Conservation (phyloP, 2,329 filamentous ascomycete genomes). For the Clarireedia monteithiana region DNA sequence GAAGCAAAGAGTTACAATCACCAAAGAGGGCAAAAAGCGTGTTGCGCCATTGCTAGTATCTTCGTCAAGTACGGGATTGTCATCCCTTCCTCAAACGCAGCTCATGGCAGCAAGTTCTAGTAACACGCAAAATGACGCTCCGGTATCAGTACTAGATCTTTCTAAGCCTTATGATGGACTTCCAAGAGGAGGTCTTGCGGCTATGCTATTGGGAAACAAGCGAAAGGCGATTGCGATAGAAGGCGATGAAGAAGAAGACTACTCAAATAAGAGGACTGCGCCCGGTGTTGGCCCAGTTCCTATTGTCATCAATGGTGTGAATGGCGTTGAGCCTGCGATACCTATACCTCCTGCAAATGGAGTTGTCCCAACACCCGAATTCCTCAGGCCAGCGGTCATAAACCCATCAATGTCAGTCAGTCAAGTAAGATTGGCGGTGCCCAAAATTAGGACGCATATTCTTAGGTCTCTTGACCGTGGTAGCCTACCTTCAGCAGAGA, state of each 20-base stretch:
- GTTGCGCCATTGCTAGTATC: conserved; percentile 89
- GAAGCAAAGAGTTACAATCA: conserved; percentile 88
- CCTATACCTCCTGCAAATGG: conserved; percentile 51
- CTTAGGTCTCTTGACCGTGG: conserved; percentile 70
- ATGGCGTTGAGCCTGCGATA: conserved; percentile 72
- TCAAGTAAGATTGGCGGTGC: conserved; percentile 79
- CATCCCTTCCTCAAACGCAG: conserved; percentile 81
- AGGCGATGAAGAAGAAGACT: conserved; percentile 52
- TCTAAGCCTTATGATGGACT: conserved; percentile 91
- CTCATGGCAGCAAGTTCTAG: conserved; percentile 68
- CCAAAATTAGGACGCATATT: conserved; percentile 77
- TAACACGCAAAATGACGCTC: conserved; percentile 61
- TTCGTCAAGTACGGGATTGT: conserved; percentile 77
- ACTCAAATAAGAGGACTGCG: conserved; percentile 51
- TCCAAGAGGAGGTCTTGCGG: conserved; percentile 78
- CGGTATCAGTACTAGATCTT: conserved; percentile 78
- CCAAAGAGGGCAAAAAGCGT: conserved; percentile 94
- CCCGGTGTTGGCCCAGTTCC: conserved; percentile 58
- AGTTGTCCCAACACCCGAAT: conserved; percentile 66
- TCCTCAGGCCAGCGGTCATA: conserved; percentile 77
- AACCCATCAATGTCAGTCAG: conserved; percentile 76
- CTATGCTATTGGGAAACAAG: conserved; percentile 88
- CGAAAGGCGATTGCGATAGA: conserved; percentile 69
- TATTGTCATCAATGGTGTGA: conserved; percentile 67
- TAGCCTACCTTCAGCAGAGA: conserved; percentile 34